A percentile compares a stretch with the other conserved stretches of the same genome.
Conservation (phyloP, 2,329 filamentous ascomycete species). For the Cladosporium sphaerospermum region DNA sequence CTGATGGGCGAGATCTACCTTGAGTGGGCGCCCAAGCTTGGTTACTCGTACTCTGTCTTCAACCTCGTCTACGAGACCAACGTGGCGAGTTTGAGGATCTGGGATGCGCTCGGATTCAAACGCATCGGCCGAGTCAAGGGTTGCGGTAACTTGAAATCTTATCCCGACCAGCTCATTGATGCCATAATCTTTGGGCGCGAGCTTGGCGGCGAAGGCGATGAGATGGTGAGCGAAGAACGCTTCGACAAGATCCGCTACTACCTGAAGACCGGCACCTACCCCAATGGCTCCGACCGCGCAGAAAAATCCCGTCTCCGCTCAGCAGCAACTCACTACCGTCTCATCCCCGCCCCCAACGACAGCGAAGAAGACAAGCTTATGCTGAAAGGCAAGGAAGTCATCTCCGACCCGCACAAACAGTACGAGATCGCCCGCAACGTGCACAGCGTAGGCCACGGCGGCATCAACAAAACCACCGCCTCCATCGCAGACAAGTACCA, state of each 20-base stretch:
- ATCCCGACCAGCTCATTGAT: conserved; percentile 42
- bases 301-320: conserved; percentile 93
- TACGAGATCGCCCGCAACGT: conserved; percentile 79
- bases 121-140: conserved; percentile 71
- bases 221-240: conserved; percentile 86
- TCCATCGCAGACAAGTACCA: conserved; percentile 90
- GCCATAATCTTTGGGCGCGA: conserved; percentile 57
- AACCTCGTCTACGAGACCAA: conserved; percentile 94
- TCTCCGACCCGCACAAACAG: conserved; percentile 81
- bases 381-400: conserved; percentile 96
- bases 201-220: conserved; percentile 59
- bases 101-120: conserved; percentile 89
- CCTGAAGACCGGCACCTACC: conserved; percentile 89
- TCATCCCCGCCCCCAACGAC: conserved; percentile 48
- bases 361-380: conserved; percentile 68
- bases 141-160: conserved; percentile 44
- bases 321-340: conserved; percentile 91
- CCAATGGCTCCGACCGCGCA: conserved; percentile 83
- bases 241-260: conserved; percentile 99
- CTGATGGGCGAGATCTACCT: conserved; percentile 48
- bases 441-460: conserved; percentile 72
- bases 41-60: conserved; percentile 89
- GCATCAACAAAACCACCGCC: conserved; percentile 97
- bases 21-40: conserved; percentile 51
- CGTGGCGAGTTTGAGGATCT: conserved; percentile 81